Percentiles rank a stretch among this genome's conserved stretches.
These are phyloP conservation scores for Ophiosphaerella korrae DNA, from an alignment of 2,329 filamentous ascomycete species.

Conservation along the genomic window DNA sequence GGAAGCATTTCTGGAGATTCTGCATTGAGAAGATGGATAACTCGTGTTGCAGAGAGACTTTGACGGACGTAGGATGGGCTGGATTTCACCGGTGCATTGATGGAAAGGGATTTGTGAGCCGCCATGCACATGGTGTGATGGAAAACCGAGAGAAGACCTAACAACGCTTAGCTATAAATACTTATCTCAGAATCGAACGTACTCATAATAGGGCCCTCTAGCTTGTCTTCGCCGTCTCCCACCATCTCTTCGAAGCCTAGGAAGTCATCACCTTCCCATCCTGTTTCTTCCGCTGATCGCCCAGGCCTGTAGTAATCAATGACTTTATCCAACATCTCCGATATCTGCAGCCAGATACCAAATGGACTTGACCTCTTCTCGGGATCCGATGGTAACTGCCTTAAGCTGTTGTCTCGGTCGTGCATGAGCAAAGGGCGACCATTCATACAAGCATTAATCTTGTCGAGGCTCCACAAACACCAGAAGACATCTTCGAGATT, in stretches of 20 bases:
- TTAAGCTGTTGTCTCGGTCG: slow-evolving; percentile 54
- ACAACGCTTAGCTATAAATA: slow-evolving; percentile 13
- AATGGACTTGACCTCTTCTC: slow-evolving; percentile 54
- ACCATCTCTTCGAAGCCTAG: slow-evolving; percentile 54
- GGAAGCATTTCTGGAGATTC: slow-evolving; percentile 54
- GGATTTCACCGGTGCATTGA: slow-evolving; percentile 52
- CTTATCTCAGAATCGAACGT: slow-evolving; percentile 4
- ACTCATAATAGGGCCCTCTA: slow-evolving; percentile 46
- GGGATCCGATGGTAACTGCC: slow-evolving; percentile 47
- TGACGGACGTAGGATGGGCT: slow-evolving; percentile 60
- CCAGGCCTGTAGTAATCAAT: slow-evolving; percentile 55
- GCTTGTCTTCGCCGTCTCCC: slow-evolving; percentile 45
- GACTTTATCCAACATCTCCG: slow-evolving; percentile 53
- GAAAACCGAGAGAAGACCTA: slow-evolving; percentile 60
- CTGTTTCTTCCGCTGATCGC: slow-evolving; percentile 47
- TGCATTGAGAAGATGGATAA: slow-evolving; percentile 57
- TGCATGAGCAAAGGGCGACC: slow-evolving; percentile 55
- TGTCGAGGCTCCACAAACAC: slow-evolving; percentile 57
- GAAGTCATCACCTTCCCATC: slow-evolving; percentile 54
- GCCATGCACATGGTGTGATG: slow-evolving; percentile 63
- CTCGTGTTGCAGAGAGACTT: slow-evolving; percentile 60
- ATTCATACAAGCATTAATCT: slow-evolving; percentile 54
- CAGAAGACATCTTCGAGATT: slow-evolving; percentile 55
- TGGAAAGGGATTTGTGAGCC: slow-evolving; percentile 57
- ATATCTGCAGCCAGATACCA: slow-evolving; percentile 54